Conservation (phyloP, 495 filamentous ascomycete genomes). For the Xylaria sp. region DNA sequence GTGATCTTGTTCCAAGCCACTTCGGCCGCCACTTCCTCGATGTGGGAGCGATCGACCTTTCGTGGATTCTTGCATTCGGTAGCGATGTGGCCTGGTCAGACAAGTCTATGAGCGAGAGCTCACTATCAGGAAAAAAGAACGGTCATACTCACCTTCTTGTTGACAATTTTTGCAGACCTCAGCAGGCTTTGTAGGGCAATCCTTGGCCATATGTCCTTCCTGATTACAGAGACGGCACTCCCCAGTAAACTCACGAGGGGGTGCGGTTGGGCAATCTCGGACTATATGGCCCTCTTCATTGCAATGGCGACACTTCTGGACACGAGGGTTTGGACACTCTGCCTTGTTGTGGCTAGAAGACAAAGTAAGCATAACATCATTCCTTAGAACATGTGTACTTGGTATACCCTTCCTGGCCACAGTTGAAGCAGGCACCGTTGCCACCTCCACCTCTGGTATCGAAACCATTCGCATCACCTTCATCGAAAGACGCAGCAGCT, state of each 20-base stretch:
- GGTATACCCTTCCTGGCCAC: slow-evolving; percentile 72
- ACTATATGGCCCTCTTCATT: slow-evolving; percentile 67
- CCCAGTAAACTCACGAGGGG: slow-evolving; percentile 52
- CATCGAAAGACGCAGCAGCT: neutral
- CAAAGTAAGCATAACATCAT: slow-evolving; percentile 32
- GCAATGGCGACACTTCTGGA: slow-evolving; percentile 46
- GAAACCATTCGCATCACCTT: slow-evolving; percentile 7
- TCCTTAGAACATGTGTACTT: neutral
- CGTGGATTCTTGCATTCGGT: slow-evolving; percentile 73
- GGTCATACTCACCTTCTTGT: slow-evolving; percentile 63
- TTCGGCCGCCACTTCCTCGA: slow-evolving; percentile 66
- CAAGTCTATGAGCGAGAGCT: neutral
- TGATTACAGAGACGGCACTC: slow-evolving; percentile 77
- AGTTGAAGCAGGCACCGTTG: slow-evolving; percentile 75
- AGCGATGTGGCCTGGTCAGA: slow-evolving; percentile 65
- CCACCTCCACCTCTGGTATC: slow-evolving; percentile 67
- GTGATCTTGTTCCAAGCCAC: slow-evolving; percentile 74
- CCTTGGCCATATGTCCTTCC: slow-evolving; percentile 69
- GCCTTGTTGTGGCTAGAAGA: slow-evolving; percentile 56
- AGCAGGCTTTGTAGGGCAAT: slow-evolving; percentile 73
- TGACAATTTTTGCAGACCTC: slow-evolving; percentile 78
- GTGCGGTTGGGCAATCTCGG: slow-evolving; percentile 67
- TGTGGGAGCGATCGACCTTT: slow-evolving; percentile 66
- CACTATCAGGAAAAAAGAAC: neutral
- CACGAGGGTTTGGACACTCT: slow-evolving; percentile 56